A percentile compares a stretch with the other conserved stretches of the same genome.
Conservation (phyloP, 345 rosid genomes). For the Eucalyptus camaldulensis region DNA sequence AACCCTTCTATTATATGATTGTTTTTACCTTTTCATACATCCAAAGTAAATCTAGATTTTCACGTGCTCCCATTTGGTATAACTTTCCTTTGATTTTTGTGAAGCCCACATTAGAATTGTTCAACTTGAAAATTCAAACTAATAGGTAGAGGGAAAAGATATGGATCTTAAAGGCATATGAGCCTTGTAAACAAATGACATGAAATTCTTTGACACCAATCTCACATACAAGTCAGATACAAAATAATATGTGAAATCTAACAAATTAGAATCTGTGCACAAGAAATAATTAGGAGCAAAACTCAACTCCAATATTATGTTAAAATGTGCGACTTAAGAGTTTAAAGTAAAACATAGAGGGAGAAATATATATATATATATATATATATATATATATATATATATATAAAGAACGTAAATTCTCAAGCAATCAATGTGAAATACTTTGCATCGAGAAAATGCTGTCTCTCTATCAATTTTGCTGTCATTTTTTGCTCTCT, state of each 20-base stretch:
- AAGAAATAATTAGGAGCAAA: background rate
- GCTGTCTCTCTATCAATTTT: background rate
- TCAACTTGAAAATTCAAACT: background rate
- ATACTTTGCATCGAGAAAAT: background rate
- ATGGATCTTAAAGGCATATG: background rate
- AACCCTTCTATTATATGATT: background rate
- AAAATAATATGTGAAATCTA: background rate
- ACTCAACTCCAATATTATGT: background rate
- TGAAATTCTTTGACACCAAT: background rate
- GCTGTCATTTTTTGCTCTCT: background rate
- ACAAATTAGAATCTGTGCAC: rapidly evolving
- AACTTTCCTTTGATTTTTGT: background rate
- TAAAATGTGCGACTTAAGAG: background rate
- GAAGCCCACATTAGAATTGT: background rate
- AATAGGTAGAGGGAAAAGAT: background rate
- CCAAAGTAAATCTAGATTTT: background rate
- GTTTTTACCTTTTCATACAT: background rate
- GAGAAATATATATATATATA: background rate
- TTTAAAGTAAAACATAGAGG: background rate
- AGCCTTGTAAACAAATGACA: background rate
- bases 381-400: too few relatives aligned
- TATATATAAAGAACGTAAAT: background rate
- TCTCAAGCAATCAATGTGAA: background rate
- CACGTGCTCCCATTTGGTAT: background rate
- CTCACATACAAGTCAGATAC: rapidly evolving